Conservation (phyloP, 495 filamentous ascomycete genomes). For the Halenospora varia region DNA sequence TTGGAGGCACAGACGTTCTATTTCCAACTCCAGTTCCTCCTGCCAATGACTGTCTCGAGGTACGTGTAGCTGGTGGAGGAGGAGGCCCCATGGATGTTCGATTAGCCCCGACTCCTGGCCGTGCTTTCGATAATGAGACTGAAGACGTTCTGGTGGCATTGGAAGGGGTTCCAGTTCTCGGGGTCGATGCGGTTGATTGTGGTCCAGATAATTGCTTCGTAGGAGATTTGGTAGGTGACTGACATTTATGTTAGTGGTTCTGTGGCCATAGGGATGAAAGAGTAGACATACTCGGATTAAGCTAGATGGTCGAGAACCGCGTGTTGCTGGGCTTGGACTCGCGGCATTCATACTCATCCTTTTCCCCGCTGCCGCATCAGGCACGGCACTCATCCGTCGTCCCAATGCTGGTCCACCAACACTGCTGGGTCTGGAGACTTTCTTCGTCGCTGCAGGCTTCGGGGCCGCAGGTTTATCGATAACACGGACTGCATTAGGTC, state of each 20-base stretch:
- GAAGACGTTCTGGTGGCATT: conserved; percentile 39
- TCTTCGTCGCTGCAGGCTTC: conserved; percentile 28
- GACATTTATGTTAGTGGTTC: background rate
- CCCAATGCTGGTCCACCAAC: conserved; percentile 26
- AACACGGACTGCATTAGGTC: conserved; percentile 56
- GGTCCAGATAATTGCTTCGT: conserved; percentile 67
- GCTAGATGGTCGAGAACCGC: conserved; percentile 47
- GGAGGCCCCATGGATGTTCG: conserved; percentile 70
- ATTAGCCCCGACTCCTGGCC: conserved; percentile 41
- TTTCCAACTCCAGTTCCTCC: conserved; percentile 17
- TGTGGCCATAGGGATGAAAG: background rate
- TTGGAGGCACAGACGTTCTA: conserved; percentile 11
- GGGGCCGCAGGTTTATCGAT: conserved; percentile 48
- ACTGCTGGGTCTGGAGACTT: conserved; percentile 35
- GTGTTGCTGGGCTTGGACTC: conserved; percentile 60
- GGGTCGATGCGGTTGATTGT: conserved; percentile 53
- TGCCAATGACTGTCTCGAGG: conserved; percentile 25
- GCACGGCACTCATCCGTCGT: conserved; percentile 30
- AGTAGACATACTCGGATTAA: conserved; percentile 49
- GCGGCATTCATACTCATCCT: conserved; percentile 64
- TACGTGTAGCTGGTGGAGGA: conserved; percentile 17
- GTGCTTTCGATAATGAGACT: conserved; percentile 42
- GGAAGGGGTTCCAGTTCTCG: conserved; percentile 55
- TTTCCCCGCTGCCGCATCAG: conserved; percentile 50
- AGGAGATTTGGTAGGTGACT: conserved; percentile 78